Conservation (phyloP, 78 protist genomes). For the Dictyostelium purpureum region DNA sequence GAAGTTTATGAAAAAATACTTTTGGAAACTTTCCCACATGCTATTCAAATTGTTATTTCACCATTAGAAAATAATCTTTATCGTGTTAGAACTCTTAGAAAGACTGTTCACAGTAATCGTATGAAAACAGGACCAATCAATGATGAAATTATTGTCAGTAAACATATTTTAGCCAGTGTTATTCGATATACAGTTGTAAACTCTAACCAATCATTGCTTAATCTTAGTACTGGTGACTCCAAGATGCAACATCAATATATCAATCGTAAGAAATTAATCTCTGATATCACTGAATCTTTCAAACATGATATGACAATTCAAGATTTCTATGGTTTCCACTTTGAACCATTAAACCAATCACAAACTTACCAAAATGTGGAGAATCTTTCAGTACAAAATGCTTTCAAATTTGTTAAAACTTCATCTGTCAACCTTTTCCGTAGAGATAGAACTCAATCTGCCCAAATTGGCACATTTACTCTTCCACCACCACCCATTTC, state of each 20-base stretch:
- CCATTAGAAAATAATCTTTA: slow-evolving; percentile 6
- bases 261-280: slow-evolving; percentile 19
- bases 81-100: slow-evolving; percentile 18
- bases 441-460: not conserved
- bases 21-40: not conserved
- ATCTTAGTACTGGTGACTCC: not conserved
- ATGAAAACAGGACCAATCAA: slow-evolving; percentile 38
- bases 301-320: slow-evolving; percentile 16
- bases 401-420: slow-evolving; percentile 19
- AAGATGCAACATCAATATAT: slow-evolving; percentile 11
- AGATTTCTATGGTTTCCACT: slow-evolving; percentile 14
- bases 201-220: not conserved
- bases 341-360: slow-evolving; percentile 23
- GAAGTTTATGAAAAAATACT: slow-evolving; percentile 39
- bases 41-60: slow-evolving; percentile 51
- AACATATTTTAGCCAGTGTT: slow-evolving; percentile 17
- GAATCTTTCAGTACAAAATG: not conserved
- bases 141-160: slow-evolving; percentile 41
- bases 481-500: slow-evolving; percentile 8
- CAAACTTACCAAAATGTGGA: slow-evolving; percentile 11
- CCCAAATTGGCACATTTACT: not conserved
- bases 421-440: not conserved
- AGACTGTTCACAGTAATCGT: not conserved
- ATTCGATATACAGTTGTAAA: slow-evolving; percentile 13
- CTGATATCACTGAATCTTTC: slow-evolving; percentile 50